Conservation (phyloP, 805 yeast species). For the Metschnikowia corniflorae region DNA sequence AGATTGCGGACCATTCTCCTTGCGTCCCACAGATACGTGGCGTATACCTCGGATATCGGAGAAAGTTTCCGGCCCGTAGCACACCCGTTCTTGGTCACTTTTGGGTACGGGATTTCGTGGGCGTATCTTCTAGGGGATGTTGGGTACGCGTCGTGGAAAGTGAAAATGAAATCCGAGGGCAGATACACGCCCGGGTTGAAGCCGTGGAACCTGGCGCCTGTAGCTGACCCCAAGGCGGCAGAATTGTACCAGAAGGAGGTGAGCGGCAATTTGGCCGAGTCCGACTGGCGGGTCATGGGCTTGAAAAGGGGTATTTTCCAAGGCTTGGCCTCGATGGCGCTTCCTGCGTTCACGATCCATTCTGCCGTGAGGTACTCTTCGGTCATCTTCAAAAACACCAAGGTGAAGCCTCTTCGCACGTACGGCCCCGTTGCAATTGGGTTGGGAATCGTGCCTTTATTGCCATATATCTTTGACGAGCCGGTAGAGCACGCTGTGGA, state of each 20-base stretch:
- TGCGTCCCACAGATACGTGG: slow-evolving; percentile 79
- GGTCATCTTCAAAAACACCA: slow-evolving; percentile 52
- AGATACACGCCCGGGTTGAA: slow-evolving; percentile 53
- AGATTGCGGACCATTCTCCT: slow-evolving; percentile 64
- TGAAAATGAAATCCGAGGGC: slow-evolving; percentile 63
- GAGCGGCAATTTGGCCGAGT: slow-evolving; percentile 33
- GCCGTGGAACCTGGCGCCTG: slow-evolving; percentile 60
- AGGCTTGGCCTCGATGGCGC: slow-evolving; percentile 78
- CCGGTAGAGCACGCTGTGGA: slow-evolving; percentile 75
- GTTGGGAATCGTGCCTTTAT: slow-evolving; percentile 67
- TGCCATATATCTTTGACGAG: slow-evolving; percentile 78
- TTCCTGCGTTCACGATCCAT: slow-evolving; percentile 85
- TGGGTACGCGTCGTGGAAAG: slow-evolving; percentile 68
- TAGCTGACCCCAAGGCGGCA: slow-evolving; percentile 35
- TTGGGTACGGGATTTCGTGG: slow-evolving; percentile 77
- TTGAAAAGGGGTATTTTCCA: slow-evolving; percentile 77
- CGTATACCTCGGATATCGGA: slow-evolving; percentile 83
- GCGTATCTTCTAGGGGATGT: slow-evolving; percentile 73
- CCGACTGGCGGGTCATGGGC: slow-evolving; percentile 66
- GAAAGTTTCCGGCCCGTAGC: slow-evolving; percentile 84
- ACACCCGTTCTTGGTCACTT: slow-evolving; percentile 58
- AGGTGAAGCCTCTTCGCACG: slow-evolving; percentile 45
- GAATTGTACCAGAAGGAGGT: slow-evolving; percentile 24
- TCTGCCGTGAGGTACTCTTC: slow-evolving; percentile 70
- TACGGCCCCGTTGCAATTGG: slow-evolving; percentile 83